Percentiles rank a stretch among this genome's conserved stretches.
phyloP scores from a whole-genome alignment of 164 flowering plant species.

The Magnolia changhungtana region DNA sequence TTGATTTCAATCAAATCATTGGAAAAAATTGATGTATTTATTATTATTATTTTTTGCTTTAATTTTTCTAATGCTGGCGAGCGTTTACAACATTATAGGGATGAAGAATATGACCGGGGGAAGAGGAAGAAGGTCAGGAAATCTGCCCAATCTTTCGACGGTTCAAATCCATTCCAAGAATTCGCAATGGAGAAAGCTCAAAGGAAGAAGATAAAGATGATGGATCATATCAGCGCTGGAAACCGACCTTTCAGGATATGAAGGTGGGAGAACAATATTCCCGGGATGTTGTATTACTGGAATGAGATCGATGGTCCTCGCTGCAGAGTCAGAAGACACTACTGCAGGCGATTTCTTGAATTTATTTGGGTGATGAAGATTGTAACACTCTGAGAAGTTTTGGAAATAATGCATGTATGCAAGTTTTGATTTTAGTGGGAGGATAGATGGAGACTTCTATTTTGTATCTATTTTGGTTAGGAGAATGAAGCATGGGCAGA shows the following conservation, averaged over 20 bases:
- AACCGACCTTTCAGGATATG: slow-evolving; percentile 67
- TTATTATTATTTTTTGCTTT: too few species aligned
- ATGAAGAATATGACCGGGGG: slow-evolving; percentile 80
- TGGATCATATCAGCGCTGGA: slow-evolving; percentile 35
- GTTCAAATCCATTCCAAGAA: slow-evolving; percentile 76
- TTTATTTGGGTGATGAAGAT: neutral
- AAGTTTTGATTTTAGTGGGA: neutral
- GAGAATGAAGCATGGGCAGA: neutral
- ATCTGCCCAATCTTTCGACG: slow-evolving; percentile 35
- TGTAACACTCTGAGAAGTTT: neutral
- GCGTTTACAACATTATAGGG: slow-evolving; percentile 45
- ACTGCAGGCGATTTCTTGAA: neutral
- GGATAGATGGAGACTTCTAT: neutral
- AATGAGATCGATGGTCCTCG: neutral
- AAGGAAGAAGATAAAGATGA: slow-evolving; percentile 34
- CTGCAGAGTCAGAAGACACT: neutral
- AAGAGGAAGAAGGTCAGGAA: slow-evolving; percentile 74
- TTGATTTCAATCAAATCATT: neutral
- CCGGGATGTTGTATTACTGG: neutral
- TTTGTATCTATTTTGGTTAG: neutral
- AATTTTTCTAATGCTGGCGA: neutral
- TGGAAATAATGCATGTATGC: neutral
- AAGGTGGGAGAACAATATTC: slow-evolving; percentile 3
- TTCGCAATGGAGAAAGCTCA: slow-evolving; percentile 43
- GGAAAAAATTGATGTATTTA: neutral